Evolutionary conservation across 495 filamentous ascomycete species (phyloP), one percentile per base, ranked within the genome.

Genomic region (Cercophora sp.): DNA sequence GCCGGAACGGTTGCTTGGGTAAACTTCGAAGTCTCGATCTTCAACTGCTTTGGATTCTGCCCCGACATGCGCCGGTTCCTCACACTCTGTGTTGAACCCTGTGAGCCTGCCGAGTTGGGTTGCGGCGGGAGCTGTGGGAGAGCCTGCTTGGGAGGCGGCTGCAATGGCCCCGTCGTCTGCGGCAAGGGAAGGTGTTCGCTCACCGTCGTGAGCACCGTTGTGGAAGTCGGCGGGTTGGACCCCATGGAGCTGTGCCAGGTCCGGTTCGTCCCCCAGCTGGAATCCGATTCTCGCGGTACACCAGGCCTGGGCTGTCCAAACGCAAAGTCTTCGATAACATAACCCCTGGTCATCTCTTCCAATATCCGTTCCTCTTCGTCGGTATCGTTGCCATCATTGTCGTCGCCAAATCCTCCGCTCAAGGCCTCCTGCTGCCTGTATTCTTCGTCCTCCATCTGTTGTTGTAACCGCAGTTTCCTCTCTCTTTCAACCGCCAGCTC

Each of bases 271-370:
- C 88, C 81, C 13, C 85, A 85, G 69, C 89, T 96, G 0, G 89
- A 96, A 60, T 86, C 87, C 1, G 91, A 94, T 62, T 95, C 88
- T 51, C 92, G 81, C 29, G 92, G 92, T 22, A 96, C 73, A 11
- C 85, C 80, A 8, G 87, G 85, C 55, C 87, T 79, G 58, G 83
- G 83, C 15, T 83, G 62, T 41, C 83, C 86, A 66, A 95, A 88
- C 50, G 91, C 79, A 61, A 94, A 92, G 48, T 92, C 89, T 51
- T 93, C 88, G 73, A 96, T 85, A 25, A 86, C 78, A 62, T 92
- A 94, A 42, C 87, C 89, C 55, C 79, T 82, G 1, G 89, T 93
- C 83, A 96, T 92, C 64, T 96, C 90, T 57, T 98, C 93, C 31
- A 98, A 68, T 54, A 96, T 76, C 31, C 90, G 81, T 62, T 97